Conservation (phyloP, 768 basidiomycete genomes). For the Albatrellus ellisii region DNA sequence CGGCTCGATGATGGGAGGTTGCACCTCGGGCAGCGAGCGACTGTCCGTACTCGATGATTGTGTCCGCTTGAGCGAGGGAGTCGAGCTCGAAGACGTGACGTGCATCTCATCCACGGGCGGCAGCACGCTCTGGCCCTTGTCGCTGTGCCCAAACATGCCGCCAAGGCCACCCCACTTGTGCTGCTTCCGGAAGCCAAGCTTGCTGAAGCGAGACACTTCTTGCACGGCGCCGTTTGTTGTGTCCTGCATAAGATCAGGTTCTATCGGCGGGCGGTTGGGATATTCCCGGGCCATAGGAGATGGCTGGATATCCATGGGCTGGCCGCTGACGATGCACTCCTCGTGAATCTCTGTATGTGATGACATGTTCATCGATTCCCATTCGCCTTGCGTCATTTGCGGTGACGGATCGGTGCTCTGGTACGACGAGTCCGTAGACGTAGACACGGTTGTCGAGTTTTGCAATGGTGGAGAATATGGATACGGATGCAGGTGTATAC, state of each 20-base stretch:
- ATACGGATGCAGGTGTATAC: constrained; percentile 6
- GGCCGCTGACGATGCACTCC: constrained; percentile 24
- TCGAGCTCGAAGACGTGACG: constrained; percentile 35
- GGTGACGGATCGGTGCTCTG: constrained; percentile 10
- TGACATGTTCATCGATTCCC: constrained; percentile 52
- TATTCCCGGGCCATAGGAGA: constrained; percentile 42
- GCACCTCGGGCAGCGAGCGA: constrained; percentile 43
- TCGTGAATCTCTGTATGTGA: constrained; percentile 35
- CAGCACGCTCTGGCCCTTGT: constrained; percentile 38
- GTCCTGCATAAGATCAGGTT: constrained; percentile 24
- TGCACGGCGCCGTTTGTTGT: constrained; percentile 25
- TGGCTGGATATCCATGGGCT: constrained; percentile 37
- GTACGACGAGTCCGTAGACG: constrained; percentile 10
- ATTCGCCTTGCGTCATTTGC: constrained; percentile 18
- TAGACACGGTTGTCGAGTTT: constrained; percentile 11
- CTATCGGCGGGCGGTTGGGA: constrained; percentile 28
- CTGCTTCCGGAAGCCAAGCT: constrained; percentile 59
- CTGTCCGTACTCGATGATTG: constrained; percentile 66
- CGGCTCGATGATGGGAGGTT: constrained; percentile 27
- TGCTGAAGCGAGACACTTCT: constrained; percentile 34
- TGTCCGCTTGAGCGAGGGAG: constrained; percentile 63
- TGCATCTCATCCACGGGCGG: constrained; percentile 67
- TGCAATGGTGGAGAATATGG: constrained; percentile 10
- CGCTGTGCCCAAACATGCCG: constrained; percentile 55
- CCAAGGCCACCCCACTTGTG: constrained; percentile 47